Conservation (phyloP, 768 basidiomycete genomes). For the Polyporus arcularius region DNA sequence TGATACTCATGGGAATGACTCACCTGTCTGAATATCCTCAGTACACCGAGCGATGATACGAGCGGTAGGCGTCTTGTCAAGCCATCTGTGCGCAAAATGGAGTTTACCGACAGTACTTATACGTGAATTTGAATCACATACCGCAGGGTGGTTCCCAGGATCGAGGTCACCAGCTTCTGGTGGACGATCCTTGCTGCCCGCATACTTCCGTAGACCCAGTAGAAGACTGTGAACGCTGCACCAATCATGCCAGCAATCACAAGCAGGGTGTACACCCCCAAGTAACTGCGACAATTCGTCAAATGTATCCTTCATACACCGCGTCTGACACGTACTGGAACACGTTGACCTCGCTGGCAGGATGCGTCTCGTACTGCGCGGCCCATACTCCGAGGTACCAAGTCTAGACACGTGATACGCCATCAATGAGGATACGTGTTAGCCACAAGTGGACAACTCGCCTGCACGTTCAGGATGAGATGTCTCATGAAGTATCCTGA, state of each 20-base stretch:
- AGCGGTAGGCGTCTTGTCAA: conserved; percentile 36
- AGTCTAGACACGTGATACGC: conserved; percentile 21
- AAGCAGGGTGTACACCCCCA: conserved; percentile 42
- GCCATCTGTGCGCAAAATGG: conserved; percentile 27
- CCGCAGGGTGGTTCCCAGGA: conserved; percentile 62
- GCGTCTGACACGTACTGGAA: conserved; percentile 13
- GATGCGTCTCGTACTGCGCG: conserved; percentile 21
- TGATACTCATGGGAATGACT: background rate
- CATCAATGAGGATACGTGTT: background rate
- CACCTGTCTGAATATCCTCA: conserved; percentile 34
- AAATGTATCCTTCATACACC: background rate
- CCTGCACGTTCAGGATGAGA: conserved; percentile 1
- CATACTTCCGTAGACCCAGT: conserved; percentile 47
- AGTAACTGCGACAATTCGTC: conserved; percentile 42
- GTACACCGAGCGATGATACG: conserved; percentile 36
- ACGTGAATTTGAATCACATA: conserved; percentile 38
- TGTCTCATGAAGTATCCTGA: background rate
- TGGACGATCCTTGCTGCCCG: conserved; percentile 60
- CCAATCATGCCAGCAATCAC: conserved; percentile 25
- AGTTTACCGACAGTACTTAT: background rate
- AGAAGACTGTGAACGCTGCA: conserved; percentile 17
- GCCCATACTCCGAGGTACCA: conserved; percentile 45
- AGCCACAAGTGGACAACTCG: background rate
- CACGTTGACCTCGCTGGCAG: conserved; percentile 17
- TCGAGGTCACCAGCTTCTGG: conserved; percentile 46